Percentiles rank a stretch among this genome's conserved stretches.
These are phyloP conservation scores for Cyberlindnera bimundalis DNA, from an alignment of 805 yeast genomes.

Conservation along the genomic window DNA sequence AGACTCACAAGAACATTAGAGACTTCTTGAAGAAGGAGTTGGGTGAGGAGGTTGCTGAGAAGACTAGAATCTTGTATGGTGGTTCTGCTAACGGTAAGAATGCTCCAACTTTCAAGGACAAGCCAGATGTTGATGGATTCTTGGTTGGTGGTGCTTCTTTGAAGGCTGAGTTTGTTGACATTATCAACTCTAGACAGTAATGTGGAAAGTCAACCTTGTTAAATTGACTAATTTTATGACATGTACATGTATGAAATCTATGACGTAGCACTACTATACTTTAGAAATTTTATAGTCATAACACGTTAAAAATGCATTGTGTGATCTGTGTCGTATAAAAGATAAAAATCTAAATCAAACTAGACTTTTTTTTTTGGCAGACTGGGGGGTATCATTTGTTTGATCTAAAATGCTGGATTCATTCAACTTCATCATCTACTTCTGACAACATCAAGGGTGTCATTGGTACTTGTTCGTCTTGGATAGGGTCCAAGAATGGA, in stretches of 20 bases:
- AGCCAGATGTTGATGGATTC: conserved; percentile 95
- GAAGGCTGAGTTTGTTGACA: conserved; percentile 96
- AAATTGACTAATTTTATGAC: too few relatives aligned
- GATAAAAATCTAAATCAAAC: too few relatives aligned
- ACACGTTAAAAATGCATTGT: not conserved
- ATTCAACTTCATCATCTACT: conserved; percentile 1
- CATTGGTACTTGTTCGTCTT: conserved; percentile 23
- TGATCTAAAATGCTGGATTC: not conserved
- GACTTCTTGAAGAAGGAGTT: conserved; percentile 71
- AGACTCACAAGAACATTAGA: conserved; percentile 87
- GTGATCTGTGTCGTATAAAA: too few relatives aligned
- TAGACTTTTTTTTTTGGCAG: too few relatives aligned
- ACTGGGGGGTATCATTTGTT: too few relatives aligned
- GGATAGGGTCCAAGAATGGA: conserved; percentile 23
- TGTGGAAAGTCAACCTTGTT: too few relatives aligned
- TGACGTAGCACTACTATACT: not conserved
- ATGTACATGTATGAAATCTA: too few relatives aligned
- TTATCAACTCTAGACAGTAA: conserved; percentile 86
- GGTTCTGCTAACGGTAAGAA: conserved; percentile 97
- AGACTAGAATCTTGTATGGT: conserved; percentile 92
- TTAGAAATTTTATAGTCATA: not conserved
- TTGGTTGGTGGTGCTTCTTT: conserved; percentile 99
- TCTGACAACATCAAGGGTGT: conserved; percentile 24
- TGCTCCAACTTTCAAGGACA: conserved; percentile 85
- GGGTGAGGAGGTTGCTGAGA: conserved; percentile 73